Conservation (phyloP, 192 early-diverging fungal species). For the Phycomyces blakesleeanus region DNA sequence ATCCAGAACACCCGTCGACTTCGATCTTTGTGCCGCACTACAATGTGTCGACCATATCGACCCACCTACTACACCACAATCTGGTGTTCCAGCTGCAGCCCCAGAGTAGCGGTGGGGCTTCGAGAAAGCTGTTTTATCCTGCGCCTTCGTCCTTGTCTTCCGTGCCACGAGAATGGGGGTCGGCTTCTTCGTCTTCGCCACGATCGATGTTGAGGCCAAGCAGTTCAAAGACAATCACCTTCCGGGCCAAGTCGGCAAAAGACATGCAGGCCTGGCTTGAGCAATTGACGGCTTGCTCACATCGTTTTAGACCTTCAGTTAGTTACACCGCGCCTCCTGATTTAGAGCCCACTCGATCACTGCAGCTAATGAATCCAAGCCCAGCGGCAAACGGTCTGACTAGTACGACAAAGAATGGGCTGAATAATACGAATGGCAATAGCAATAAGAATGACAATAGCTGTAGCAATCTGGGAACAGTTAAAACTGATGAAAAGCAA, state of each 20-base stretch:
- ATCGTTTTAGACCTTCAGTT: background rate
- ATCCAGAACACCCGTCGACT: conserved; percentile 10
- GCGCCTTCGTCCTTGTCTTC: background rate
- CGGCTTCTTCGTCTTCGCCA: background rate
- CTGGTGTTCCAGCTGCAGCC: conserved; percentile 29
- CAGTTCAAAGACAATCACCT: background rate
- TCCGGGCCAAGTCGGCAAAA: conserved; percentile 17
- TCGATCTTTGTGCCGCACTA: conserved; percentile 22
- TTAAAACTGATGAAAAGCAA: background rate
- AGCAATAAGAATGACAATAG: too few species aligned
- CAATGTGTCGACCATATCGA: conserved; percentile 18
- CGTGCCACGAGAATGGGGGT: conserved; percentile 9
- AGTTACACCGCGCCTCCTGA: background rate
- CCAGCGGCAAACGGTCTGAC: too few species aligned
- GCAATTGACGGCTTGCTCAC: conserved; percentile 5
- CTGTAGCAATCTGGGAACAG: background rate
- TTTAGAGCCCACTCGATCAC: background rate
- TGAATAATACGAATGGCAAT: too few species aligned
- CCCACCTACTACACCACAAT: conserved; percentile 22
- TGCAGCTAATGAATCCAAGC: background rate
- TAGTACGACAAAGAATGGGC: too few species aligned
- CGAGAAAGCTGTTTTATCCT: background rate
- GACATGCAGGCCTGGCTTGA: conserved; percentile 26
- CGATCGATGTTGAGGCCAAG: background rate
- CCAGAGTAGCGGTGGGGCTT: background rate